Evolutionary conservation across 1,284 basidiomycete genomes (phyloP).

Genomic region (Cryptococcus amylolentus): DNA sequence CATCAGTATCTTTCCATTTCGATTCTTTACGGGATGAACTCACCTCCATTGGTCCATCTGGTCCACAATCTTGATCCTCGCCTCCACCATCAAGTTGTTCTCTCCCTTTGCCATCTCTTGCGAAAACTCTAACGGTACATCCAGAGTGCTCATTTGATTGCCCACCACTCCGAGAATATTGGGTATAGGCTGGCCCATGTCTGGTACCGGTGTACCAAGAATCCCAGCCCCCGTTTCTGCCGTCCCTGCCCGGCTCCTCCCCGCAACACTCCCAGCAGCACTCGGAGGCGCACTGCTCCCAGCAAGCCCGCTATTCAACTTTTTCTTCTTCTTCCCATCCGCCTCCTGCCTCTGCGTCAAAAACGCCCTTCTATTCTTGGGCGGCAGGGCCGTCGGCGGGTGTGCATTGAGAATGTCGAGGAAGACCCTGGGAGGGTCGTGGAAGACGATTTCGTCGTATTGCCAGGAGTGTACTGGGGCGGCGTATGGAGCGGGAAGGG

Average conservation of each 20-base stretch:
- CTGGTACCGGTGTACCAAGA: conserved; percentile 53
- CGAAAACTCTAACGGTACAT: conserved; percentile 68
- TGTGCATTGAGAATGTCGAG: conserved; percentile 75
- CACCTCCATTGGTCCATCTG: conserved; percentile 51
- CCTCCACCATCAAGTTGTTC: conserved; percentile 71
- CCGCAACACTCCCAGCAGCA: conserved; percentile 65
- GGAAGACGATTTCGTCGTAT: conserved; percentile 97
- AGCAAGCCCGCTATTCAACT: conserved; percentile 6
- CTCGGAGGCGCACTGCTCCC: conserved; percentile 44
- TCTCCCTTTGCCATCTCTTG: conserved; percentile 81
- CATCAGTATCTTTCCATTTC: not conserved
- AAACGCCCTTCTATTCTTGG: conserved; percentile 53
- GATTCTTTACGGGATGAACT: conserved; percentile 9
- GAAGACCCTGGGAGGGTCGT: conserved; percentile 86
- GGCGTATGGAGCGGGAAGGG: conserved; percentile 6
- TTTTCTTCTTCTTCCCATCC: conserved; percentile 36
- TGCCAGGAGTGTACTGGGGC: conserved; percentile 91
- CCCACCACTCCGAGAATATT: conserved; percentile 39
- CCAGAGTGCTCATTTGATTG: conserved; percentile 39
- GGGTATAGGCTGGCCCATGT: conserved; percentile 49
- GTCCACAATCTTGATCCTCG: conserved; percentile 61
- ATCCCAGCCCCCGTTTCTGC: conserved; percentile 51
- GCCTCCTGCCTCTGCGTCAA: conserved; percentile 36
- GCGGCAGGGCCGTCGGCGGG: conserved; percentile 77
- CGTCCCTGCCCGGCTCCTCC: conserved; percentile 56